Conservation (phyloP, 352 stramenopile species). For the Pythium periplocum region DNA sequence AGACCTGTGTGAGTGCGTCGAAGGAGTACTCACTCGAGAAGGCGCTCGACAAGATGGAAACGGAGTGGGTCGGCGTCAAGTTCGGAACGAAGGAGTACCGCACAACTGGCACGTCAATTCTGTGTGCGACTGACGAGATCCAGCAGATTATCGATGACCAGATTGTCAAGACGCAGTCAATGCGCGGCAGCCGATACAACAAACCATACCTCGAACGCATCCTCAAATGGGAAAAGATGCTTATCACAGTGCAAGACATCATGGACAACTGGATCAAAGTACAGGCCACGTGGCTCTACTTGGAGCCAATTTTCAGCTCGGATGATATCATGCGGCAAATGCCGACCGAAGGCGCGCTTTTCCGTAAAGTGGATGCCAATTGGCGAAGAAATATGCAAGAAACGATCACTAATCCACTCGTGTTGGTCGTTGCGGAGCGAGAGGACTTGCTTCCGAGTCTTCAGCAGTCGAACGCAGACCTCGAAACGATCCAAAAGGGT, state of each 20-base stretch:
- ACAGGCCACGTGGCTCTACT: conserved; percentile 90
- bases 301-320: conserved; percentile 91
- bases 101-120: conserved; percentile 89
- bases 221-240: conserved; percentile 86
- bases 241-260: conserved; percentile 89
- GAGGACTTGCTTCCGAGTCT: conserved; percentile 77
- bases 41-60: conserved; percentile 90
- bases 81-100: conserved; percentile 94
- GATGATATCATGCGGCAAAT: conserved; percentile 93
- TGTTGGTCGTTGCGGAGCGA: conserved; percentile 73
- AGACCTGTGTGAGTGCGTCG: conserved; percentile 90
- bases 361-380: conserved; percentile 83
- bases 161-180: conserved; percentile 95
- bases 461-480: conserved; percentile 86
- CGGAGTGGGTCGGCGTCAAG: conserved; percentile 88
- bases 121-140: conserved; percentile 87
- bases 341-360: conserved; percentile 83
- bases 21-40: conserved; percentile 95
- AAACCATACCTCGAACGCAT: conserved; percentile 90
- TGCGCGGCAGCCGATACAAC: conserved; percentile 92
- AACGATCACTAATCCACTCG: conserved; percentile 64
- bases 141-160: conserved; percentile 94
- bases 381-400: conserved; percentile 88
- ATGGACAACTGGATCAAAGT: conserved; percentile 95
- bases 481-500: conserved; percentile 94